Evolutionary conservation across 2,329 filamentous ascomycete genomes (phyloP).

Genomic region (Rutstroemia sp.): DNA sequence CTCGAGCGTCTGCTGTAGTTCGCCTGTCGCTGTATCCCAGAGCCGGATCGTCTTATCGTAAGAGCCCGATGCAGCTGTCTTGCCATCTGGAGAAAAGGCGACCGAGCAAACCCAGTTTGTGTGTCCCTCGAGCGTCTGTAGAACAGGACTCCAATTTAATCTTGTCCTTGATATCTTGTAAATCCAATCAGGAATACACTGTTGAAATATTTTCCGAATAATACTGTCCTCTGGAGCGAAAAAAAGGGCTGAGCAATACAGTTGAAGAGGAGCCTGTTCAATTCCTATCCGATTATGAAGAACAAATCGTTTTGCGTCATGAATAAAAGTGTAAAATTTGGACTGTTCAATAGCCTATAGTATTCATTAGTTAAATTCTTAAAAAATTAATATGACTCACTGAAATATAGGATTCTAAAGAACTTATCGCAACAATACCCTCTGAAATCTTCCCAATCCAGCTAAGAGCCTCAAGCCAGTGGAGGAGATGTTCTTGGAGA

Average conservation of each 20-base stretch:
- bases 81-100: not conserved
- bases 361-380: not conserved
- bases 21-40: not conserved
- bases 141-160: not conserved
- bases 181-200: not conserved
- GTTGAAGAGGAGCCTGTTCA: slow-evolving; percentile 23
- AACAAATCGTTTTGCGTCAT: slow-evolving; percentile 3
- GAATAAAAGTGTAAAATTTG: not conserved
- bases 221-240: slow-evolving; percentile 28
- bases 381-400: not conserved
- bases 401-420: not conserved
- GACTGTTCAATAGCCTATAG: no score
- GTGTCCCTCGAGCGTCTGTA: not conserved
- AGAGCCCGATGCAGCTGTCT: not conserved
- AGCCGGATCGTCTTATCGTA: not conserved
- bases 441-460: slow-evolving; percentile 14
- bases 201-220: slow-evolving; percentile 15
- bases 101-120: not conserved
- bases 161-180: not conserved
- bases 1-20: not conserved
- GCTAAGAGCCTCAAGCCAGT: slow-evolving; percentile 20
- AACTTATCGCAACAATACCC: slow-evolving; percentile 13
- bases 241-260: slow-evolving; percentile 27
- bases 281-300: not conserved
- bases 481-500: slow-evolving; percentile 30